phyloP scores from a whole-genome alignment of 257 asterid genomes.

The Solanum piurae region DNA sequence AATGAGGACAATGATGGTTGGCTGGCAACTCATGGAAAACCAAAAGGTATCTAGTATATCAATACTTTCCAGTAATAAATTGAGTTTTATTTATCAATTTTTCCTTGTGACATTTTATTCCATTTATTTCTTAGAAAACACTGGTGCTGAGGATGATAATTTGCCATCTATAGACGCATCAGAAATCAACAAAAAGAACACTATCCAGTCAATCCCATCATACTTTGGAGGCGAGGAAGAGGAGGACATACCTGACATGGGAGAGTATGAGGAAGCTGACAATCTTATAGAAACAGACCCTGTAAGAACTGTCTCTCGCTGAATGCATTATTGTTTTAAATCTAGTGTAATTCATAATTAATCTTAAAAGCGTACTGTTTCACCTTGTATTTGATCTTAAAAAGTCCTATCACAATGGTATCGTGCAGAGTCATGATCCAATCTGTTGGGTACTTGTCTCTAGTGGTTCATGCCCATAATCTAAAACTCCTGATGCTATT shows the following conservation, averaged over 20 bases:
- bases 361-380: not conserved
- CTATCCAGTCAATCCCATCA: conserved; percentile 61
- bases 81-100: not conserved
- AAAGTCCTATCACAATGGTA: not conserved
- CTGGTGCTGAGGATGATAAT: conserved; percentile 48
- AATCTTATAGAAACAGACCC: conserved; percentile 79
- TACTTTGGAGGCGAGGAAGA: conserved; percentile 90
- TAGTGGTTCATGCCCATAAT: not conserved
- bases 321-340: not conserved
- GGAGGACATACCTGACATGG: conserved; percentile 93
- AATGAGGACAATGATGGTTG: conserved; percentile 90
- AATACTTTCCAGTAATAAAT: not conserved
- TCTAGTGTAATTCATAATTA: not conserved
- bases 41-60: conserved; percentile 40
- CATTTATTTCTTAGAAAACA: conserved; percentile 42
- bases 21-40: conserved; percentile 97
- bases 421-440: not conserved
- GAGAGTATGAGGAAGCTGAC: conserved; percentile 73
- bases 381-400: not conserved
- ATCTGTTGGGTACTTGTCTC: not conserved
- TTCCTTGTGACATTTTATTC: conserved; percentile 1
- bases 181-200: conserved; percentile 62
- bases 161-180: conserved; percentile 84
- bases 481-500: not conserved
- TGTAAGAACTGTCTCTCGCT: conserved; percentile 32